Percentiles rank a stretch among this genome's conserved stretches.
Conservation (phyloP, 1,139 yeast species). For the Yamadazyma conglobata region DNA sequence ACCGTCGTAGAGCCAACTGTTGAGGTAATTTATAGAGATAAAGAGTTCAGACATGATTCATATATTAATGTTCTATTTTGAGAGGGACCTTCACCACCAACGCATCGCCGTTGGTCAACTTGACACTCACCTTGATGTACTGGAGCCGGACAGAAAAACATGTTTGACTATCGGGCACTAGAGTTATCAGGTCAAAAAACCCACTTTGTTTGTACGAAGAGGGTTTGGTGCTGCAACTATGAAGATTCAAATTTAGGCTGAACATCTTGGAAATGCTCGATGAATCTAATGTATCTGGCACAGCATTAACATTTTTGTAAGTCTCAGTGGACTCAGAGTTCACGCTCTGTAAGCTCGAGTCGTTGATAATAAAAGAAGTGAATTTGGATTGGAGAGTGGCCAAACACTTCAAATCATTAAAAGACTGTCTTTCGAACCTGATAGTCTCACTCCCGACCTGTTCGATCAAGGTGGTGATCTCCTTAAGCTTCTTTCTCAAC, state of each 20-base stretch:
- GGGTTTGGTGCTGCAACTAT: conserved; percentile 25
- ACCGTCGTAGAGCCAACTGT: too few species aligned
- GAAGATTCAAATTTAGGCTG: conserved; percentile 24
- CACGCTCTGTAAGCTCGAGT: conserved; percentile 1
- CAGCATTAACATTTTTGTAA: conserved; percentile 16
- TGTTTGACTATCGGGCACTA: conserved; percentile 57
- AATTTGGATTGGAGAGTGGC: conserved; percentile 26
- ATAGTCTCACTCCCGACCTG: conserved; percentile 34
- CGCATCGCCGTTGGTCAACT: conserved; percentile 30
- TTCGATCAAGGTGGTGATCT: conserved; percentile 29
- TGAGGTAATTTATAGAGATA: too few species aligned
- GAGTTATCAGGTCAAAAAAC: conserved; percentile 33
- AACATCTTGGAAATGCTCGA: conserved; percentile 18
- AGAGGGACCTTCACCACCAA: conserved; percentile 38
- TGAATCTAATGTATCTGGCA: conserved; percentile 15
- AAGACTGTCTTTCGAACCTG: conserved; percentile 34
- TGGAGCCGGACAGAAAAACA: conserved; percentile 54
- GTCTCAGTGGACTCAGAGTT: not conserved
- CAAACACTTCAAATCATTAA: conserved; percentile 35
- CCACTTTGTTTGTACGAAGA: conserved; percentile 15
- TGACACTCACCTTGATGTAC: conserved; percentile 33
- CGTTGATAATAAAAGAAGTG: conserved; percentile 8
- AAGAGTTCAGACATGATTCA: too few species aligned
- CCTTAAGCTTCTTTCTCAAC: conserved; percentile 26
- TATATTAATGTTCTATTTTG: conserved; percentile 15